A percentile compares a stretch with the other conserved stretches of the same genome.
These are phyloP conservation scores for Yarrowia phangngaensis DNA, from an alignment of 805 yeast genomes.

Conservation along the genomic window DNA sequence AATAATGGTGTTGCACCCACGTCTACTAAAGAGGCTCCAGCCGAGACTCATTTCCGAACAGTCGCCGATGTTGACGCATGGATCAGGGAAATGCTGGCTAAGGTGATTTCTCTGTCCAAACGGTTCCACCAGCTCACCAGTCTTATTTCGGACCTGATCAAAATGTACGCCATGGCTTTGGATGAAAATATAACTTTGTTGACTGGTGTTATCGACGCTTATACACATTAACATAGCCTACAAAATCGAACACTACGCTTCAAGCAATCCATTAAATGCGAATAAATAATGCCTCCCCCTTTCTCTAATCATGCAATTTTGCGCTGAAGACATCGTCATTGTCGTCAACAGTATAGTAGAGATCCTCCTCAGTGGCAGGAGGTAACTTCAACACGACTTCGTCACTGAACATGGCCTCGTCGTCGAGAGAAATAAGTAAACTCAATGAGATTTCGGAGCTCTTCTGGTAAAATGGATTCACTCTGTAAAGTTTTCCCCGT, in stretches of 20 bases:
- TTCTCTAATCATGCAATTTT: slow-evolving; percentile 32
- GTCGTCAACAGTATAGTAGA: slow-evolving; percentile 38
- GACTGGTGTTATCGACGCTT: neutral
- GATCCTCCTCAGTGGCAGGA: slow-evolving; percentile 37
- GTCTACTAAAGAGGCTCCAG: slow-evolving; percentile 13
- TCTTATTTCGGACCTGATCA: slow-evolving; percentile 7
- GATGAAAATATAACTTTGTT: slow-evolving; percentile 6
- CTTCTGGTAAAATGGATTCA: slow-evolving; percentile 38
- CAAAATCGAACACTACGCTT: too few relatives aligned
- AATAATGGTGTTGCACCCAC: slow-evolving; percentile 3
- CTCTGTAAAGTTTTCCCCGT: slow-evolving; percentile 36
- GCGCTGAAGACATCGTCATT: slow-evolving; percentile 41
- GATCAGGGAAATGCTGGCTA: slow-evolving; percentile 17
- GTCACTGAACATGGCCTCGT: slow-evolving; percentile 39
- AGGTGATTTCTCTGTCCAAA: slow-evolving; percentile 5
- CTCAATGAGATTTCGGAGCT: slow-evolving; percentile 38
- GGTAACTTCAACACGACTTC: slow-evolving; percentile 39
- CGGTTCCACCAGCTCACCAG: slow-evolving; percentile 16
- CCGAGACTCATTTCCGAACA: slow-evolving; percentile 18
- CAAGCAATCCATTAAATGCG: too few relatives aligned
- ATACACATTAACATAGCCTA: too few relatives aligned
- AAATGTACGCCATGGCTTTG: slow-evolving; percentile 13
- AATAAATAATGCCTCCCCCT: slow-evolving; percentile 15
- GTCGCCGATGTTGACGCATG: slow-evolving; percentile 17
- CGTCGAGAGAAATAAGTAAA: slow-evolving; percentile 39